Evolutionary conservation across 768 basidiomycete genomes (phyloP).

Genomic region (Tricholoma matsutake): DNA sequence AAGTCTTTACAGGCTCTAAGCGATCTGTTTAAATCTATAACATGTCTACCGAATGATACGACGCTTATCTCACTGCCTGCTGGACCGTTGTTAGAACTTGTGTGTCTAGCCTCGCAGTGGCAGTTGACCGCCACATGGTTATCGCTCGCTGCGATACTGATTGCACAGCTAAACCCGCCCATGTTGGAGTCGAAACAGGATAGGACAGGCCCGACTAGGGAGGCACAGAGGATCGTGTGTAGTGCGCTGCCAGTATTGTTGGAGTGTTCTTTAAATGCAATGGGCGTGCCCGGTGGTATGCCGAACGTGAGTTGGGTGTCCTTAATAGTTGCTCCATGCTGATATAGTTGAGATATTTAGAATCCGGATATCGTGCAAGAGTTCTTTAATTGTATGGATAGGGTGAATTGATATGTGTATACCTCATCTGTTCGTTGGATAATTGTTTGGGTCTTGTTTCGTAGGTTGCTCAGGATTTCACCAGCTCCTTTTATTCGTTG

Average conservation of each 20-base stretch:
- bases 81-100: constrained; percentile 74
- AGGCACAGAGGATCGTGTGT: constrained; percentile 56
- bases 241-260: constrained; percentile 56
- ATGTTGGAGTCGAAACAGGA: constrained; percentile 29
- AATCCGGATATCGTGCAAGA: constrained; percentile 91
- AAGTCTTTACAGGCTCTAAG: constrained; percentile 56
- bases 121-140: constrained; percentile 85
- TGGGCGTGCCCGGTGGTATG: constrained; percentile 64
- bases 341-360: constrained; percentile 34
- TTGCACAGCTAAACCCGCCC: constrained; percentile 75
- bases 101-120: constrained; percentile 68
- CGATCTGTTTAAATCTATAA: constrained; percentile 83
- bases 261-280: constrained; percentile 48
- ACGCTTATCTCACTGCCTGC: constrained; percentile 82
- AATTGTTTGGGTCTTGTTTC: neutral
- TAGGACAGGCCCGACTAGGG: constrained; percentile 48
- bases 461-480: constrained; percentile 51
- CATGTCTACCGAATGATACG: constrained; percentile 70
- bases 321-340: too few relatives aligned
- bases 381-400: constrained; percentile 82
- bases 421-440: neutral
- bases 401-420: constrained; percentile 40
- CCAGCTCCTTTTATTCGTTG: constrained; percentile 51
- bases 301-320: constrained; percentile 48
- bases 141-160: constrained; percentile 73